A percentile compares a stretch with the other conserved stretches of the same genome.
Conservation (phyloP, 163 green algal species). For the Picocystis sp. region DNA sequence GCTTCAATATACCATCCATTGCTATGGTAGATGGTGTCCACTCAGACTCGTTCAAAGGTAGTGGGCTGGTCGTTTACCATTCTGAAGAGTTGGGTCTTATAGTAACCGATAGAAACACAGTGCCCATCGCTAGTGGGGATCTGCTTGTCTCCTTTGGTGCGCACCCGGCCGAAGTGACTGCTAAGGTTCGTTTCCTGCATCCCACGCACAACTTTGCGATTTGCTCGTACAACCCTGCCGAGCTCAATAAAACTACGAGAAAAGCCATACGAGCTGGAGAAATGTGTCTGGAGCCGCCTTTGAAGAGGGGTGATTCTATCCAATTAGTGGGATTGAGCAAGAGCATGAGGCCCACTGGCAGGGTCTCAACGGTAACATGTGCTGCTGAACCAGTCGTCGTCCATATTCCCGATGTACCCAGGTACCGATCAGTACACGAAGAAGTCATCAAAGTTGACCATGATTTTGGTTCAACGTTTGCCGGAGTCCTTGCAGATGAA, state of each 20-base stretch:
- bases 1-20: conserved; percentile 64
- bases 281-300: conserved; percentile 21
- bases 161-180: conserved; percentile 56
- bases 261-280: conserved; percentile 17
- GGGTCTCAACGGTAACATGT: conserved; percentile 50
- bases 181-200: conserved; percentile 60
- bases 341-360: conserved; percentile 49
- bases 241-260: conserved; percentile 37
- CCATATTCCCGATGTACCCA: conserved; percentile 40
- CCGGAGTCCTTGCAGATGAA: conserved; percentile 54
- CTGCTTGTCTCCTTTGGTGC: conserved; percentile 67
- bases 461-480: conserved; percentile 53
- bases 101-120: conserved; percentile 74
- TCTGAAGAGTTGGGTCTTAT: conserved; percentile 33
- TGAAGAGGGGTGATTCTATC: conserved; percentile 39
- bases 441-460: conserved; percentile 71
- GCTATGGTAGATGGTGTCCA: conserved; percentile 69
- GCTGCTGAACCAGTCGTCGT: conserved; percentile 38
- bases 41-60: conserved; percentile 26
- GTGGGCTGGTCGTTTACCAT: conserved; percentile 23
- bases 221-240: conserved; percentile 47
- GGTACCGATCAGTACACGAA: conserved; percentile 73
- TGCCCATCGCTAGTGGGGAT: conserved; percentile 49
- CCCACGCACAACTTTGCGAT: conserved; percentile 79
- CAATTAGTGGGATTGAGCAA: conserved; percentile 53